Conservation (phyloP, 2,329 filamentous ascomycete species). For the Phoma sp. region DNA sequence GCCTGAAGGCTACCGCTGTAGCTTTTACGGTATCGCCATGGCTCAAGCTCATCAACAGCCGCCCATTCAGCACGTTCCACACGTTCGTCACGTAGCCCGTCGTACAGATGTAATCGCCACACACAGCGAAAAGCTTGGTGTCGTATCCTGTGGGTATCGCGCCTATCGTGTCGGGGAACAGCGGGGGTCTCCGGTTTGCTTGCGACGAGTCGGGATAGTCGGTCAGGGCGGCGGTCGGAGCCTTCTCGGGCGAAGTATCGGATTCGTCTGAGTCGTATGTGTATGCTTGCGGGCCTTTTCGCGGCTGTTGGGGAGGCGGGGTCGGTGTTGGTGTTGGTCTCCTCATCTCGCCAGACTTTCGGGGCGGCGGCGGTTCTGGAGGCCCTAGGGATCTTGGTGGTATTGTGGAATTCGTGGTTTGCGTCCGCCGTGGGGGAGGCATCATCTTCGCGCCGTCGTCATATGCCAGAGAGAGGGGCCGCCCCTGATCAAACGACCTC, state of each 20-base stretch:
- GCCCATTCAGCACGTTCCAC: constrained; percentile 85
- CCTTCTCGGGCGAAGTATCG: constrained; percentile 53
- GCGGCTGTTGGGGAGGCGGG: constrained; percentile 15
- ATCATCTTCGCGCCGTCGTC: constrained; percentile 41
- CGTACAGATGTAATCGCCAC: constrained; percentile 85
- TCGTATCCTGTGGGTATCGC: constrained; percentile 89
- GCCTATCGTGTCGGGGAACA: constrained; percentile 72
- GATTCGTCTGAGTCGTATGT: constrained; percentile 60
- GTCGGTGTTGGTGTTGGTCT: constrained; percentile 30
- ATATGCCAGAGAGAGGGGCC: constrained; percentile 32
- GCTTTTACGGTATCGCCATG: constrained; percentile 87
- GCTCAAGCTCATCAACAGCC: constrained; percentile 78
- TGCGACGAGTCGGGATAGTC: constrained; percentile 86
- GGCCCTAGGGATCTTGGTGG: constrained; percentile 38
- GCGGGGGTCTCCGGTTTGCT: constrained; percentile 83
- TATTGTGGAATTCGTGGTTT: constrained; percentile 32
- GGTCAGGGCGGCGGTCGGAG: constrained; percentile 61
- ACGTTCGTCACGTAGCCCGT: constrained; percentile 86
- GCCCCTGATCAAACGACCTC: constrained; percentile 45
- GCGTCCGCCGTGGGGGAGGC: constrained; percentile 45
- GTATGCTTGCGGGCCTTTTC: constrained; percentile 31
- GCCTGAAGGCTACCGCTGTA: constrained; percentile 84
- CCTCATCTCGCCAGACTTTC: constrained; percentile 45
- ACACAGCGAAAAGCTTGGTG: constrained; percentile 84
- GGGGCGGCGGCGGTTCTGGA: constrained; percentile 44